Base-by-base conservation (phyloP, 2,329 filamentous ascomycete genomes). In the Alternaria rosae region DNA sequence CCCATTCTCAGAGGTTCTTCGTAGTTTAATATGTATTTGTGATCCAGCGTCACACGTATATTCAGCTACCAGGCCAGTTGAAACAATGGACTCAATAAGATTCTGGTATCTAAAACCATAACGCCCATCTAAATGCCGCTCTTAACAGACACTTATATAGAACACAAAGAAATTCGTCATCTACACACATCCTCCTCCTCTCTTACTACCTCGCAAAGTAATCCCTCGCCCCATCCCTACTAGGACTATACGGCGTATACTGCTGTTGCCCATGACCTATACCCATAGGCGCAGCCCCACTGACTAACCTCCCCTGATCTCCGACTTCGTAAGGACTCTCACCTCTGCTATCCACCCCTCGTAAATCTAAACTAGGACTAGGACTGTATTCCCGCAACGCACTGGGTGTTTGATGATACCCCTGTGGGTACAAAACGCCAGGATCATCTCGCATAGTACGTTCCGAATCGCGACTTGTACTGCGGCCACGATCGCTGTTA, bases 381-480 rank as follows among this genome's bases (percentile, higher is more conserved):
- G 82, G 82, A 28, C 80, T 82, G 35, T 81, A 78, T 20, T 82
- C 81, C 9, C 82, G 74, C 13, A 82, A 68, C 13, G 75, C 71
- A 6, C 71, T 73, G 3, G 82, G 81, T 12, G 83, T 83, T 11
- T 78, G 76, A 61, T 85, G 83, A 62, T 85, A 85, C 7, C 83
- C 83, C 0, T 76, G 69, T 3, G 83, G 83, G 61, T 85, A 85
- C 1, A 75, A 78, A 20, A 80, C 78, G 17, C 81, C 80, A 1
- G 72, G 64, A 3, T 66, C 76, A 3, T 64, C 44, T 20, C 58
- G 10, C 67, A 56, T n/a, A 0, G 78, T 78, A 1, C 71, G 53
- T 4, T 74, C 72, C 2, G 74, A 77, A 20, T 76, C 76, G 4
- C 74, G 59, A 1, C 69, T 73, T 5, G 45, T 44, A 1, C 70